Evolutionary conservation across 257 asterid genomes (phyloP), one percentile per base, ranked within the genome.

Genomic region (Paulownia fortunei): DNA sequence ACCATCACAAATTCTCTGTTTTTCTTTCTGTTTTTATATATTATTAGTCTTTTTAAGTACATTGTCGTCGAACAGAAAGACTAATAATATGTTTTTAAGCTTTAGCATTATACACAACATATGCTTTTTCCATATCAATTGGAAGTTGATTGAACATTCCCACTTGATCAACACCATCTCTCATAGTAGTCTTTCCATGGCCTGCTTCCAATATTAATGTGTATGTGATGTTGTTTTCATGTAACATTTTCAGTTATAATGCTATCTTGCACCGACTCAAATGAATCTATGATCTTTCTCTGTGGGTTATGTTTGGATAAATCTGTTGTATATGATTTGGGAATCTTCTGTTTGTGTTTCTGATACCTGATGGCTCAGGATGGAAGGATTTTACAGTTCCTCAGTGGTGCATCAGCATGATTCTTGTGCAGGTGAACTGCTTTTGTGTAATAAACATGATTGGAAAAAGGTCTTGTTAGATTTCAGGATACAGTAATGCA

Each of bases 341-440:
- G 69, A 79, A 41, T 61, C 68, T 84, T 71, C 77, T 84, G 59
- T 82, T 54, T 84, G 77, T 84, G 82, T 72, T 78, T 84, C 84
- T 85, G 78, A 85, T 74, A 56, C 86, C 81, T 67, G 54, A 76
- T 83, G 75, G 78, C 82, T 80, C 89, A 87, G 88, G 88, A 81
- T 82, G 88, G 82, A 85, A 83, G 86, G 78, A 77, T 77, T 81
- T 82, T 82, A 81, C 86, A 72, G 79, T 89, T 83, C 89, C 72
- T 83, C 84, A 62, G 77, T 84, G 91, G 88, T 84, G 91, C 88
- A 23, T 84, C 89, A 81, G 74, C 90, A 78, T 84, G 85, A 82
- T 76, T 80, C 76, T 63, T 71, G 85, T 83, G 76, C 89, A 86
- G 89, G 91, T 82, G 91, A 87, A 83, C 89, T 86, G 89, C 82